These are phyloP conservation scores for Urochloa ruziziensis DNA, from an alignment of 176 grass and related monocot species.

Conservation along the genomic window DNA sequence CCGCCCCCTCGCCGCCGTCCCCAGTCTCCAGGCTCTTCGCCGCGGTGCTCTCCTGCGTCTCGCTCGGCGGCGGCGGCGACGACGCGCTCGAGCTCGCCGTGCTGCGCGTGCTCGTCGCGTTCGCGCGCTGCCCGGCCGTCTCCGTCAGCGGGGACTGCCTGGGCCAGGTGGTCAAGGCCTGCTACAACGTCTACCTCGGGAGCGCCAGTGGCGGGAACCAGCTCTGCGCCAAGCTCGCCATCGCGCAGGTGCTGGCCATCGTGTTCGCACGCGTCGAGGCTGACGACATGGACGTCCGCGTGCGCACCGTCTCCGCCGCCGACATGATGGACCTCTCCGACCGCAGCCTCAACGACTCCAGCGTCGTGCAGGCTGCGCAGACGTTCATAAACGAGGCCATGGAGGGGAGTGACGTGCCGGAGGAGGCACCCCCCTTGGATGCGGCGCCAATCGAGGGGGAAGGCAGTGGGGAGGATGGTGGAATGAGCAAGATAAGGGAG, in stretches of 20 bases:
- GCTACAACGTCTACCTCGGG: slow-evolving; percentile 91
- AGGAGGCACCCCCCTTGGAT: background rate
- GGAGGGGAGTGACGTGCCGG: slow-evolving; percentile 58
- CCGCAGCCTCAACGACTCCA: slow-evolving; percentile 92
- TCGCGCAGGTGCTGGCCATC: slow-evolving; percentile 82
- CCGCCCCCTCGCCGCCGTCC: background rate
- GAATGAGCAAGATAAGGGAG: slow-evolving; percentile 68
- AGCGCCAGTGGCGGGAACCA: slow-evolving; percentile 77
- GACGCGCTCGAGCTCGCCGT: slow-evolving; percentile 70
- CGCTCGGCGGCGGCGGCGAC: slow-evolving; percentile 66
- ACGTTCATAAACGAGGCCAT: slow-evolving; percentile 89
- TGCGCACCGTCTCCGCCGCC: slow-evolving; percentile 66
- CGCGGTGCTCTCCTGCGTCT: slow-evolving; percentile 42
- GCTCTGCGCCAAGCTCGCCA: slow-evolving; percentile 88
- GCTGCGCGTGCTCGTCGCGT: slow-evolving; percentile 77
- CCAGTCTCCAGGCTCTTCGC: slow-evolving; percentile 56
- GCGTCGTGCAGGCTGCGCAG: slow-evolving; percentile 72
- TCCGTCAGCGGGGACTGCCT: slow-evolving; percentile 67
- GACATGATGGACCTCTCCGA: slow-evolving; percentile 99
- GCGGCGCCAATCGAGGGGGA: slow-evolving; percentile 17
- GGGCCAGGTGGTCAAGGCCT: slow-evolving; percentile 66
- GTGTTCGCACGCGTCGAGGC: slow-evolving; percentile 67
- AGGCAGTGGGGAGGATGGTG: slow-evolving; percentile 7
- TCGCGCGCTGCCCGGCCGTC: slow-evolving; percentile 57
- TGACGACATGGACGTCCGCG: slow-evolving; percentile 50